A percentile compares a stretch with the other conserved stretches of the same genome.
Conservation (phyloP, 1,284 basidiomycete genomes). For the Athelia psychrophila region DNA sequence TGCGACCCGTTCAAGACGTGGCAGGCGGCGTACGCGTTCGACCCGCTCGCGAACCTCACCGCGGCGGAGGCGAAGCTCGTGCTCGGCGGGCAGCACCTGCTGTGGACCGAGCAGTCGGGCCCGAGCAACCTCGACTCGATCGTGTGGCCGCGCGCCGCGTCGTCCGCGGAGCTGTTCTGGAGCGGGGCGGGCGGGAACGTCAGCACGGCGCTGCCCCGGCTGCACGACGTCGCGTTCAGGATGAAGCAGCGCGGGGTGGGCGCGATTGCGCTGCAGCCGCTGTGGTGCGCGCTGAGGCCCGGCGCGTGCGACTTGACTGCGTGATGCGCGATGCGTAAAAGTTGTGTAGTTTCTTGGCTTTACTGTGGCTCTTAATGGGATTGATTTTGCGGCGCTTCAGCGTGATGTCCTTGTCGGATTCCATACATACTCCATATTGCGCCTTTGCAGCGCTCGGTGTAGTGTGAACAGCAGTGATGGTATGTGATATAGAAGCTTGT, state of each 20-base stretch:
- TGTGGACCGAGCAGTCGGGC: conserved; percentile 59
- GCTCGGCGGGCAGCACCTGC: conserved; percentile 48
- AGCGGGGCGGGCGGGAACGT: conserved; percentile 40
- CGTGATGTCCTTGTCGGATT: too few relatives aligned
- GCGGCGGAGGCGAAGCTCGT: conserved; percentile 34
- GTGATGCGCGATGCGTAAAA: conserved; percentile 9
- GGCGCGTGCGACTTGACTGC: conserved; percentile 40
- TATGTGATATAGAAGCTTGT: too few relatives aligned
- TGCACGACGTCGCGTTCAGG: conserved; percentile 66
- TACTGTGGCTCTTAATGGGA: too few relatives aligned
- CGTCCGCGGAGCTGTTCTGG: conserved; percentile 65
- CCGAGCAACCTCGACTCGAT: conserved; percentile 49
- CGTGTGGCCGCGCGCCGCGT: conserved; percentile 60
- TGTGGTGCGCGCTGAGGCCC: conserved; percentile 69
- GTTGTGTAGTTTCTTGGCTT: too few relatives aligned
- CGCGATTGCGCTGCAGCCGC: conserved; percentile 64
- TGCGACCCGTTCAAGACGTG: conserved; percentile 57
- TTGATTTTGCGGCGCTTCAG: too few relatives aligned
- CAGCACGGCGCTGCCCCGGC: conserved; percentile 47
- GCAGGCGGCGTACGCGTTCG: conserved; percentile 51
- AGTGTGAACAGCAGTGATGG: too few relatives aligned
- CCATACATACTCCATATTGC: too few relatives aligned
- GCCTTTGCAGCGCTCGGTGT: too few relatives aligned
- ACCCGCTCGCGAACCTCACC: conserved; percentile 46
- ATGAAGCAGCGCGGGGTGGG: conserved; percentile 58